Evolutionary conservation across 306 rosid species (phyloP).

Genomic region (Acmispon strigosus): DNA sequence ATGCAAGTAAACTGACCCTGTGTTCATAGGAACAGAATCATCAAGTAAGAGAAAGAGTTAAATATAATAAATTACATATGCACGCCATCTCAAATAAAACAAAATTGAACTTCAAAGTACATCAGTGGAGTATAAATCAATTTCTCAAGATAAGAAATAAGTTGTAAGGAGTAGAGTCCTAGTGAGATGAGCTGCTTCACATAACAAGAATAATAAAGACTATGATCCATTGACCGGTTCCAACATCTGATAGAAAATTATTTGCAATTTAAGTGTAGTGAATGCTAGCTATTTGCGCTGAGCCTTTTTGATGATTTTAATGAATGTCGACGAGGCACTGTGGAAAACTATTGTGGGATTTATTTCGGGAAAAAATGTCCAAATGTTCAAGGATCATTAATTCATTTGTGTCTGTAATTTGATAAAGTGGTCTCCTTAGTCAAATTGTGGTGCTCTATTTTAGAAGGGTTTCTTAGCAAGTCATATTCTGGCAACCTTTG

Average conservation of each 20-base stretch:
- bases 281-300: background rate
- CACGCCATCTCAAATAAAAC: conserved; percentile 3
- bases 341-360: background rate
- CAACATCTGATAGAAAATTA: background rate
- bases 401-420: background rate
- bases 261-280: background rate
- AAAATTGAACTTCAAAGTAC: background rate
- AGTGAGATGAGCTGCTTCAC: background rate
- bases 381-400: background rate
- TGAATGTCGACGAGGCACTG: background rate
- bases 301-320: background rate
- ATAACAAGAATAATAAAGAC: background rate
- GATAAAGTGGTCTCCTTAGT: background rate
- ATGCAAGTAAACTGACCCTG: conserved; percentile 75
- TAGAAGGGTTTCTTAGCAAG: background rate
- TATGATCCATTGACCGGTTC: background rate
- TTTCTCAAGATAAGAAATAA: background rate
- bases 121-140: background rate
- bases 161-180: background rate
- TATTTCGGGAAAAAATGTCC: background rate
- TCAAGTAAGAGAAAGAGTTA: conserved; percentile 13
- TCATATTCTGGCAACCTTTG: background rate
- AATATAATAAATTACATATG: background rate
- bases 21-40: conserved; percentile 6
- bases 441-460: background rate